Conservation (phyloP, 306 rosid genomes). For the Cajanus cajan region DNA sequence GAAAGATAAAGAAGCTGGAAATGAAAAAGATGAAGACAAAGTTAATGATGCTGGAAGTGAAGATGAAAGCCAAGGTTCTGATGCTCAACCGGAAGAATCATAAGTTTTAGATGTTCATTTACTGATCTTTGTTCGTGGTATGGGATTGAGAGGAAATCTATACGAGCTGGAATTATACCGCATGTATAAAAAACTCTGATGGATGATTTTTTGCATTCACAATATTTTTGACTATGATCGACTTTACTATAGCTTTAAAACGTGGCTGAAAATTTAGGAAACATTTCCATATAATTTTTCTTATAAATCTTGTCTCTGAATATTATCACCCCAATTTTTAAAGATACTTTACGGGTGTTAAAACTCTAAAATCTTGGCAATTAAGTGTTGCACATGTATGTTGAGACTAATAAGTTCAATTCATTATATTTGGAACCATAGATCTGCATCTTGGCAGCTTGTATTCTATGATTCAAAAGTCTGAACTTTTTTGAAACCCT, state of each 20-base stretch:
- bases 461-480: neutral
- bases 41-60: constrained; percentile 44
- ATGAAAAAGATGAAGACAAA: constrained; percentile 44
- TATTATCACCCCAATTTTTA: neutral
- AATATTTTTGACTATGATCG: constrained; percentile 6
- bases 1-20: constrained; percentile 45
- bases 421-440: neutral
- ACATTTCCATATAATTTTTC: neutral
- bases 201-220: constrained; percentile 27
- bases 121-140: constrained; percentile 24
- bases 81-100: constrained; percentile 33
- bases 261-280: neutral
- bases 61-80: constrained; percentile 35
- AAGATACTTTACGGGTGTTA: neutral
- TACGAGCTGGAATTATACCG: constrained; percentile 39
- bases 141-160: constrained; percentile 25
- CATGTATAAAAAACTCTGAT: constrained; percentile 29
- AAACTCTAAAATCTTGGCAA: neutral
- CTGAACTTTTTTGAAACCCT: neutral
- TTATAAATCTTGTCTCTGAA: neutral
- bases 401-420: constrained; percentile 6
- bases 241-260: constrained; percentile 12
- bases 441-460: neutral
- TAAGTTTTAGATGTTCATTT: constrained; percentile 31
- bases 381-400: neutral